These are phyloP conservation scores for Apiotrichum laibachii DNA, from an alignment of 1,284 basidiomycete species.

Conservation along the genomic window DNA sequence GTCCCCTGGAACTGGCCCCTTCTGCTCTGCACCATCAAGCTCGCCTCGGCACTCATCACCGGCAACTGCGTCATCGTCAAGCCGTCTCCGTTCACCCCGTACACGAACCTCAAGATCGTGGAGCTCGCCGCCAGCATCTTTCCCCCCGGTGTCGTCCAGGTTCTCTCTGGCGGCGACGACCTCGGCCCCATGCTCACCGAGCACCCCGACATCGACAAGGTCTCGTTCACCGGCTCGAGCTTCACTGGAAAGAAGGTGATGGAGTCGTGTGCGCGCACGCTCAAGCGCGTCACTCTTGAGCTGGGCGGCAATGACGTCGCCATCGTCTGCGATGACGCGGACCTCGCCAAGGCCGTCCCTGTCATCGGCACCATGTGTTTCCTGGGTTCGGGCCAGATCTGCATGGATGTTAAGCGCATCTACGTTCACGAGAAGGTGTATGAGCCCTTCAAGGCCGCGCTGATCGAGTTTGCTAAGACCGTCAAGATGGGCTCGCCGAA, in stretches of 20 bases:
- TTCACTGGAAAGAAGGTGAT: conserved; percentile 86
- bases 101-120: conserved; percentile 81
- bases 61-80: conserved; percentile 96
- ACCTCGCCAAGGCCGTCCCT: conserved; percentile 85
- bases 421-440: conserved; percentile 49
- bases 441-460: conserved; percentile 43
- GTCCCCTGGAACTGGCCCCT: conserved; percentile 65
- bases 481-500: conserved; percentile 91
- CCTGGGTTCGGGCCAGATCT: conserved; percentile 83
- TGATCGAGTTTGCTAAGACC: conserved; percentile 59
- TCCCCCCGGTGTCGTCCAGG: conserved; percentile 91
- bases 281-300: conserved; percentile 90
- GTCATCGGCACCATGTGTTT: conserved; percentile 88
- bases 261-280: conserved; percentile 72
- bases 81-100: conserved; percentile 92
- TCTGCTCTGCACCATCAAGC: conserved; percentile 61
- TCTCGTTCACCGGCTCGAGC: conserved; percentile 90
- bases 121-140: conserved; percentile 70
- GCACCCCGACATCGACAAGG: conserved; percentile 58
- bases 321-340: conserved; percentile 87
- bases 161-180: conserved; percentile 62
- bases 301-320: conserved; percentile 48
- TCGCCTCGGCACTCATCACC: conserved; percentile 68
- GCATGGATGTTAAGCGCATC: conserved; percentile 45
- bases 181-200: conserved; percentile 47